A percentile compares a stretch with the other conserved stretches of the same genome.
Conservation (phyloP, 2,329 filamentous ascomycete genomes). For the Escovopsis sp. region DNA sequence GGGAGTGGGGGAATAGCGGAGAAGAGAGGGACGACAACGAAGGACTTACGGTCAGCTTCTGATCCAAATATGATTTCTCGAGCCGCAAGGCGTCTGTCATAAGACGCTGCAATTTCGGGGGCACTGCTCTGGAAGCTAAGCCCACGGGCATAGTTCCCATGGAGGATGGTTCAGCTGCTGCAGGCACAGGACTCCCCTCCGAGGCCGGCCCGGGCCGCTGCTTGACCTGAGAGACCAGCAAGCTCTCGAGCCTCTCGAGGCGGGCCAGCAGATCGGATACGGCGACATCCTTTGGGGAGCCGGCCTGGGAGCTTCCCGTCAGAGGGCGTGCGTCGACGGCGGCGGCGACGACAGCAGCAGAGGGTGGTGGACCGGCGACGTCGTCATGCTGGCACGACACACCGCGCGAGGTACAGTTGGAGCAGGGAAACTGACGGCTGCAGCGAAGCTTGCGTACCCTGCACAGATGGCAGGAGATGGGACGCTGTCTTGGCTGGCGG, state of each 20-base stretch:
- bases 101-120: conserved; percentile 17
- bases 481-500: conserved; percentile 18
- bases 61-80: conserved; percentile 16
- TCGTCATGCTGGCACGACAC: conserved; percentile 14
- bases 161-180: not conserved
- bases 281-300: conserved; percentile 7
- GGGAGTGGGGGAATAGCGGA: not conserved
- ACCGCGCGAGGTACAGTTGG: conserved; percentile 21
- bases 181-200: not conserved
- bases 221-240: conserved; percentile 7
- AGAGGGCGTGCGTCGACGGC: not conserved
- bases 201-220: not conserved
- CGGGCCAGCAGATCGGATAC: conserved; percentile 11
- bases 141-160: not conserved
- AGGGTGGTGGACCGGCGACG: conserved; percentile 1
- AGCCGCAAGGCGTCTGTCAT: conserved; percentile 20
- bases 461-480: conserved; percentile 20
- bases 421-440: conserved; percentile 21
- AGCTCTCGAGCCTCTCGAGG: conserved; percentile 9
- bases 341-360: conserved; percentile 2
- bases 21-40: not conserved
- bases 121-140: conserved; percentile 8
- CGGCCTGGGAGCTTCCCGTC: not conserved
- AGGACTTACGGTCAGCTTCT: conserved; percentile 14
- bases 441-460: conserved; percentile 21